Base-by-base conservation (phyloP, 1,284 basidiomycete species). In the Caloboletus inedulis region DNA sequence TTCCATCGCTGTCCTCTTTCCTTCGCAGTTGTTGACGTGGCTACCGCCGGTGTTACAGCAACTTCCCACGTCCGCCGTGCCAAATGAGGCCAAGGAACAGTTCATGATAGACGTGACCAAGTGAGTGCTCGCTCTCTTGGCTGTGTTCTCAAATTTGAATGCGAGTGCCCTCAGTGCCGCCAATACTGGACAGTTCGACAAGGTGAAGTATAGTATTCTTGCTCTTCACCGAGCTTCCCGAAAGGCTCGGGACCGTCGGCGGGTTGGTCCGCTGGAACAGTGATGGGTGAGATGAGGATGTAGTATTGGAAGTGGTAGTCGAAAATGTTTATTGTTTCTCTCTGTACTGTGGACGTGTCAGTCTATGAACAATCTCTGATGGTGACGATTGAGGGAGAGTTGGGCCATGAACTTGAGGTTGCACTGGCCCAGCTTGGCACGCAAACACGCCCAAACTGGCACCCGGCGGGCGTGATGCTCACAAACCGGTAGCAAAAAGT, bases 161-260 rank as follows among this genome's bases (percentile, higher is more conserved):
- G 23, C 1, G 36, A 34, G 39, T 37, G 4, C 9, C 14, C 42
- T 44, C 62, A 91, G 91, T 54, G 79, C 85, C 3, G 71, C 91
- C 48, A 80, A 81, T 52, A 72, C 73, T 2, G 74, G 77, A 50
- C 80, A 90, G 63, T 80, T 79, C 53, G 89, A 92, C 64, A 87
- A 85, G 63, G 84, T 91, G 56, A 94, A 92, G 70, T 85, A 87
- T 60, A 84, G 86, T 0, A 77, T 93, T 52, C 70, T 85, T 39
- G 62, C 71, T 19, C 73, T 89, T 42, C 82, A 86, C 62, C 77
- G 87, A 49, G 78, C 81, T 18, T 85, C 85, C 31, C 77, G 84
- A 47, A 89, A 87, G 66, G 76, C 80, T 48, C 78, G 85, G 34
- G 87, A 89, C 55, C 77, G 87, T 62, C 75, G 87, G 60, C 76